Base-by-base conservation (phyloP, 116 monocot species). In the Posidonia oceanica region DNA sequence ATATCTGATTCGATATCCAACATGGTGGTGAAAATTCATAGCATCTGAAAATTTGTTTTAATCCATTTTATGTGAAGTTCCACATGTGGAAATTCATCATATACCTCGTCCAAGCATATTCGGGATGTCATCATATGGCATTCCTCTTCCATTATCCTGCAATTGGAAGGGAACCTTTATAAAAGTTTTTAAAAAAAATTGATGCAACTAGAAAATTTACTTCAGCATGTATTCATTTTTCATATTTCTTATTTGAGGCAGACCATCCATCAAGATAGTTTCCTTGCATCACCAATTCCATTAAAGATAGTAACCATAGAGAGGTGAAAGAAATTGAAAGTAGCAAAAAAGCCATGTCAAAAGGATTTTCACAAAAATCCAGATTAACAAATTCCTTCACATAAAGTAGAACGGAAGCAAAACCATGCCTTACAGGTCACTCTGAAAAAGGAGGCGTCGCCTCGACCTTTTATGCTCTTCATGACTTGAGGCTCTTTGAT, bases 101-200 rank as follows among this genome's bases (percentile, higher is more conserved):
- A 77, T 64, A 97, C 98, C 98, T 93, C 85, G 71, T 42, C 98
- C 98, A 87, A 98, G 86, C 98, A 98, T 98, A 81, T 98, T 98
- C 61, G 93, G 98, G 67, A 98, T 98, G 57, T 98, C 98, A 76
- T 98, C 90, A 80, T 98, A 86, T 78, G 93, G 82, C 98, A 98
- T 98, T 79, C 93, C 98, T 86, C 86, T 83, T 51, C 98, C 98
- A 84, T 98, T 98, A 80, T 98, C 98, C 98, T 98, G 75, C 51
- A 83, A 59, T 18, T 70, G 20, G 40, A 71, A 55, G 2, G 75
- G 14, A 4, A 68, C 14, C 52, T 14, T 29, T 16, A 52, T 56
- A 38, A 3, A 37, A 57, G 14, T 41, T 59, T 12, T 29, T 29
- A 29, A 36, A 75, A 0, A 18, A 3, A 41, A 55, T 48, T 48